phyloP scores from a whole-genome alignment of 1,284 basidiomycete species.

The Ustilago esculenta region DNA sequence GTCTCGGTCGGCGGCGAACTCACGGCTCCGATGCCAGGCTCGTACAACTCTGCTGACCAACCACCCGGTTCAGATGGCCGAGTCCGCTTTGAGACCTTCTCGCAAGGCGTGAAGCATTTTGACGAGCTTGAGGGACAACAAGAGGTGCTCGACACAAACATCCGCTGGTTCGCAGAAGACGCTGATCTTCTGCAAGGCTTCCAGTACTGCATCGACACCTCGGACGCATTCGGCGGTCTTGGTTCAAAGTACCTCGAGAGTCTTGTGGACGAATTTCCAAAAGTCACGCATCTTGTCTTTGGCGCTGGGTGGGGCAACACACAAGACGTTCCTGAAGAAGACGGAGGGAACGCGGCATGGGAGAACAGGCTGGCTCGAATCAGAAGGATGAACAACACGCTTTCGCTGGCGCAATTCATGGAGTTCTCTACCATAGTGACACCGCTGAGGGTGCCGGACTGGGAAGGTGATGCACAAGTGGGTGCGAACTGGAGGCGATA shows the following conservation, averaged over 20 bases:
- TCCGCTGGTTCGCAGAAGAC: constrained; percentile 63
- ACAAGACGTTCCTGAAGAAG: constrained; percentile 7
- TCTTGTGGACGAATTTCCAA: constrained; percentile 60
- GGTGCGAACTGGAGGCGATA: constrained; percentile 20
- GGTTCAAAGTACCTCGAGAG: constrained; percentile 42
- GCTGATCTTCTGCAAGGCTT: constrained; percentile 61
- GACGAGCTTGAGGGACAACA: constrained; percentile 50
- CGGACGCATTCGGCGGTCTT: constrained; percentile 58
- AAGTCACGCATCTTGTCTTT: constrained; percentile 46
- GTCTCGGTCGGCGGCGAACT: constrained; percentile 50
- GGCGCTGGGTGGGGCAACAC: constrained; percentile 46
- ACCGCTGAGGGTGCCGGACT: constrained; percentile 33
- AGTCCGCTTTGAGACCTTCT: constrained; percentile 43
- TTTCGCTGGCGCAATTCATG: constrained; percentile 33
- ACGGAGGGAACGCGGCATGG: constrained; percentile 4
- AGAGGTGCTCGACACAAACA: constrained; percentile 52
- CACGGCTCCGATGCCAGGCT: constrained; percentile 45
- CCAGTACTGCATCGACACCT: constrained; percentile 48
- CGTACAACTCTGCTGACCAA: constrained; percentile 22
- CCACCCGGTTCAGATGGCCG: constrained; percentile 17
- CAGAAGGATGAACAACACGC: constrained; percentile 53
- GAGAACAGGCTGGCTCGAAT: constrained; percentile 34
- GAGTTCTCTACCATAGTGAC: constrained; percentile 47
- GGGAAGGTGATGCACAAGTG: constrained; percentile 14
- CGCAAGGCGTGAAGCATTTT: constrained; percentile 42